Conservation (phyloP, 176 grass and related monocot genomes). For the Rhynchospora tenuis region DNA sequence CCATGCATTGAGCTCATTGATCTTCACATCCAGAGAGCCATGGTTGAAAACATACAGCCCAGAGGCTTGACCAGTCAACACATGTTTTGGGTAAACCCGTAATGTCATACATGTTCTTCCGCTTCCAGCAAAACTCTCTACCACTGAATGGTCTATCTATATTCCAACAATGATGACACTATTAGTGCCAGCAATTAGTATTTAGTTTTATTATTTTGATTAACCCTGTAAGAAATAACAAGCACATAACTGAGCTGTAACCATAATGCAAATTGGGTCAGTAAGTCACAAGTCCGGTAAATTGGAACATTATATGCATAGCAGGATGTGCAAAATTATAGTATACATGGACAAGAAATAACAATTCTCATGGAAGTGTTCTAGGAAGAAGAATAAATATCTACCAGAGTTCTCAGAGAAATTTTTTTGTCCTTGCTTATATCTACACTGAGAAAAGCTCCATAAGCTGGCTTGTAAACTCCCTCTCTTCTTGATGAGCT, state of each 20-base stretch:
- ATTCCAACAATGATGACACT: background rate
- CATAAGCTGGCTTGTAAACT: constrained; percentile 38
- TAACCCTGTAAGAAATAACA: too few species aligned
- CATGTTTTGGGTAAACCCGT: constrained; percentile 43
- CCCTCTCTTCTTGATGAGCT: constrained; percentile 42
- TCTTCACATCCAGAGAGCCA: constrained; percentile 25
- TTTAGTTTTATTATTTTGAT: too few species aligned
- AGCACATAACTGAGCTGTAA: too few species aligned
- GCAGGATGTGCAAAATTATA: too few species aligned
- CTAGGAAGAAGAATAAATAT: background rate
- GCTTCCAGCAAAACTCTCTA: constrained; percentile 46
- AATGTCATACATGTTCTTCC: constrained; percentile 42
- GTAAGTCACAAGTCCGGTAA: too few species aligned
- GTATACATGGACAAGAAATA: too few species aligned
- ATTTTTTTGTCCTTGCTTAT: constrained; percentile 43
- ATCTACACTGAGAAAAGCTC: constrained; percentile 46
- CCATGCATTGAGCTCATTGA: constrained; percentile 40
- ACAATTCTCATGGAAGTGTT: too few species aligned
- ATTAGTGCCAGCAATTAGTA: too few species aligned
- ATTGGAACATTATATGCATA: too few species aligned
- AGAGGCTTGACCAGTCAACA: constrained; percentile 9
- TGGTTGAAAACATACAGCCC: constrained; percentile 47
- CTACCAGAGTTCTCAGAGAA: constrained; percentile 65
- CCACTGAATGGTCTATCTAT: constrained; percentile 48
- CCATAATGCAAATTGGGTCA: too few species aligned